phyloP scores from a whole-genome alignment of 768 basidiomycete genomes.

The Rhodocollybia butyracea region DNA sequence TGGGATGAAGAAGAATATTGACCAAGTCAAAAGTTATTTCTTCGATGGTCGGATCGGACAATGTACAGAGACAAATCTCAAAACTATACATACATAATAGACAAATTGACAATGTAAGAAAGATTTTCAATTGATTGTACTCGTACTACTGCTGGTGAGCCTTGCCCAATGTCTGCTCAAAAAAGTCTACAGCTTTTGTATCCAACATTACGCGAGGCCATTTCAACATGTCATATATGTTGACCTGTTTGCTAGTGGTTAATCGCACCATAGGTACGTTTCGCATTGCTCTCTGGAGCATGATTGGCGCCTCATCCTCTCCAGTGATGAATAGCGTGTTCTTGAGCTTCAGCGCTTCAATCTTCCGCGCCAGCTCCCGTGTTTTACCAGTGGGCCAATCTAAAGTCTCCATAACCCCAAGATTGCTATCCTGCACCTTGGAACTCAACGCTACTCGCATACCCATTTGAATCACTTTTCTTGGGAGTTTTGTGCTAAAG shows the following conservation, averaged over 20 bases:
- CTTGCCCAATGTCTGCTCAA: constrained; percentile 64
- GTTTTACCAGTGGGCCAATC: constrained; percentile 77
- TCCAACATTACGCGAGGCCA: constrained; percentile 85
- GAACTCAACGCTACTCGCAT: constrained; percentile 86
- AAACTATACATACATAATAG: too few species aligned
- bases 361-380: constrained; percentile 55
- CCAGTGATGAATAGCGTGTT: constrained; percentile 81
- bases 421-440: constrained; percentile 68
- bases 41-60: too few species aligned
- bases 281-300: constrained; percentile 56
- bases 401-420: constrained; percentile 74
- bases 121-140: too few species aligned
- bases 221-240: constrained; percentile 80
- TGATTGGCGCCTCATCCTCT: constrained; percentile 46
- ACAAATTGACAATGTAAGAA: too few species aligned
- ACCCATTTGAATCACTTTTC: constrained; percentile 91
- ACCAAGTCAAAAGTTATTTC: too few species aligned
- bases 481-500: constrained; percentile 88
- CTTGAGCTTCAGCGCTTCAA: constrained; percentile 62
- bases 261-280: constrained; percentile 74
- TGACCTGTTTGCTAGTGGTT: constrained; percentile 60
- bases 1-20: constrained; percentile 7
- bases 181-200: constrained; percentile 72
- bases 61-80: too few species aligned
- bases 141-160: not conserved